Conservation (phyloP, 345 rosid species). For the Eucalyptus marginata region DNA sequence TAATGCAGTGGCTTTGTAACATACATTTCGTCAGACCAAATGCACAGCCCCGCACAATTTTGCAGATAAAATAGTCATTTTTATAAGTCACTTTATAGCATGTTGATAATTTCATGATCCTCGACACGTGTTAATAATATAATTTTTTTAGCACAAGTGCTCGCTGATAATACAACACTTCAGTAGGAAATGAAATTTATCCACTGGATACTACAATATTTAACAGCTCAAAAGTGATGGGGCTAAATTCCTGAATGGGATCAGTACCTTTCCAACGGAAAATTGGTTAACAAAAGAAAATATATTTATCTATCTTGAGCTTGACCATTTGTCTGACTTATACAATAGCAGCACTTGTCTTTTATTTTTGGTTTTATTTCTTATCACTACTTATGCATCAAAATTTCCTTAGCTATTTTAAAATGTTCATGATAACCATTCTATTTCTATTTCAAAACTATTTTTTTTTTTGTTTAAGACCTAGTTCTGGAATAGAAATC, state of each 20-base stretch:
- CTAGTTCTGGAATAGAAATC: too few species aligned
- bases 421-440: accelerated
- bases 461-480: too few species aligned
- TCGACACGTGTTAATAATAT: too few species aligned
- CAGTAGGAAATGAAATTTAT: not conserved
- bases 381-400: not conserved
- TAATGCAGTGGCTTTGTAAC: too few species aligned
- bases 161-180: not conserved
- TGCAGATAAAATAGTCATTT: not conserved
- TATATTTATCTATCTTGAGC: too few species aligned
- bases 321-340: too few species aligned
- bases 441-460: too few species aligned
- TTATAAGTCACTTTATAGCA: too few species aligned
- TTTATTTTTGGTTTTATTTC: not conserved
- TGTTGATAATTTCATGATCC: too few species aligned
- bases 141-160: not conserved
- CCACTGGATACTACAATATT: too few species aligned
- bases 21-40: not conserved
- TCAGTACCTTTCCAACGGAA: accelerated
- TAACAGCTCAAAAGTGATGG: not conserved
- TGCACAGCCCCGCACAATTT: not conserved
- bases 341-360: not conserved
- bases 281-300: too few species aligned
- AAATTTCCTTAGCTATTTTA: too few species aligned
- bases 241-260: not conserved